Base-by-base conservation (phyloP, 73 alveolate genomes). In the Paramecium tetraurelia region DNA sequence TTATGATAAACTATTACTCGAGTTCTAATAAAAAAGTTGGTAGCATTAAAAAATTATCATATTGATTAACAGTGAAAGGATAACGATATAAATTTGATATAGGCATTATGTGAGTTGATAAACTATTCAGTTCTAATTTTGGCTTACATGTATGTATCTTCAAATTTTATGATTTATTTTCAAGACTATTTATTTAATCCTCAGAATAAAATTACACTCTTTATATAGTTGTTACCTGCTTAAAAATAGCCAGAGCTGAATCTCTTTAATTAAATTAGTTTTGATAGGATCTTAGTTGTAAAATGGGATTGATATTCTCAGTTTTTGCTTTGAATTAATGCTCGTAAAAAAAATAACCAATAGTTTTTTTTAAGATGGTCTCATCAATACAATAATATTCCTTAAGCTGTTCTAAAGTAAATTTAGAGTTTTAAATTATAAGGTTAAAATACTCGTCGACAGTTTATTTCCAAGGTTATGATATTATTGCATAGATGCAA, bases 381-480 rank as follows among this genome's bases (percentile, higher is more conserved):
- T 72, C 59, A 36, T 72, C 86, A 36, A 72, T 40, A 36, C 59
- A 35, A 36, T 72, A 72, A 38, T 72, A 72, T 72, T 72, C 86
- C 33, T 36, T 72, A 3, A 72, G 46, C n/a, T 38, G 12, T 72
- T 72, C 57, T 12, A 36, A 14, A 36, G 36, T 72, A n/a, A 33
- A 72, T 16, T 72, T 35, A 8, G 59, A 33, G 40, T 36, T 20
- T n/a, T 72, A 27, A 2, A 5, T 35, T 3, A 72, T 16, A 2
- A 31, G 16, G 20, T 72, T 72, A 43, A 72, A 72, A 11, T 72
- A 72, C 50, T 41, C 90, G 10, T 24, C 46, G 0, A 80, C 72
- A 44, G 76, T 44, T 18, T 22, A 14, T 44, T 22, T 48, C 70
- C 57, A 40, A 16, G 90, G 70, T 12, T 24, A 18, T 22, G 46